Evolutionary conservation across 306 rosid genomes (phyloP), one percentile per base, ranked within the genome.

Genomic region (Rosa chinensis): DNA sequence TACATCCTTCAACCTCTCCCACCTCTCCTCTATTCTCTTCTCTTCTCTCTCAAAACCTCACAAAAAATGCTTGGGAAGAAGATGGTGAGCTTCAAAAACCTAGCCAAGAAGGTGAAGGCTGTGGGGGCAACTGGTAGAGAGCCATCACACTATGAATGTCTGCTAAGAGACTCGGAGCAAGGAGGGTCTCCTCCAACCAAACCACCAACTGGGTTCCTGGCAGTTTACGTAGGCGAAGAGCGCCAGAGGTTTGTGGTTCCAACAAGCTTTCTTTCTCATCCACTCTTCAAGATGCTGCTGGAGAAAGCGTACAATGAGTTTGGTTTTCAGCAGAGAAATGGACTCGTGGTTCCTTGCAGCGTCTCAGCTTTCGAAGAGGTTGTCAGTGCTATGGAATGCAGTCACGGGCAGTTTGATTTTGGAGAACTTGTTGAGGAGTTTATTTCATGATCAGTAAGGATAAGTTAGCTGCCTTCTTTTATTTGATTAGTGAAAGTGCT

Each of bases 271-370:
- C 98, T 95, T 50, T 80, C 89, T 56, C 99, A 92, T 66, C 99
- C 99, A 2, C 88, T 95, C 23, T 91, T 95, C 89, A 95, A 90
- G 94, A 95, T 92, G 78, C 50, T 92, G 80, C n/a, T 92, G 52
- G 92, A 92, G 76, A 95, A 92, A 80, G 82, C 99, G 4, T 80
- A 82, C 78, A 76, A 90, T 52, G 99, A 92, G 83, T 95, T 89
- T 75, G 99, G 99, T 16, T 95, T 90, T 53, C 83, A 91, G 72
- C 99, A 92, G 56, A 89, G 82, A 82, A 84, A 78, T 72, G 97
- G 98, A 1, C 85, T 95, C 0, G 92, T 89, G 16, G 90, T 95
- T 62, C 98, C 99, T 42, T 92, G 97, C 83, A 90, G 76, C 78
- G 94, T 89, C 73, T 83, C 88, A 5, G 79, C 97, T 37, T 95